A percentile compares a stretch with the other conserved stretches of the same genome.
phyloP scores from a whole-genome alignment of 768 basidiomycete species.

The Termitomyces sp. region DNA sequence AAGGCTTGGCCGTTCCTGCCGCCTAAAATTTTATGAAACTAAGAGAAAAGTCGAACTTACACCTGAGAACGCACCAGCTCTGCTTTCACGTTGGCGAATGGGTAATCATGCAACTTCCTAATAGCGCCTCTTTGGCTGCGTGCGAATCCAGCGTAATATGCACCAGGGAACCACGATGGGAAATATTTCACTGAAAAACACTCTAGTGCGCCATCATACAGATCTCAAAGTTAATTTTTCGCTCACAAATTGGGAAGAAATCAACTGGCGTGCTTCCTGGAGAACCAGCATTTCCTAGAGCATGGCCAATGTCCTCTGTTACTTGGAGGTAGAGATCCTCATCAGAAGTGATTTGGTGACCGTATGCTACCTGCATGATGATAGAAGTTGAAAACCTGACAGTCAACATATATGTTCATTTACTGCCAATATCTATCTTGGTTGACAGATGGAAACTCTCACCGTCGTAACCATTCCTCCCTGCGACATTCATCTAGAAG shows the following conservation, averaged over 20 bases:
- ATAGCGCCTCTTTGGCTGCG: not conserved
- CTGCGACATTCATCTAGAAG: not conserved
- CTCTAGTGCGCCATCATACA: not conserved
- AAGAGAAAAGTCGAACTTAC: no score
- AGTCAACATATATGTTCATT: not conserved
- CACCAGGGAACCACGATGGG: constrained; percentile 31
- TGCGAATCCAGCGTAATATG: constrained; percentile 18
- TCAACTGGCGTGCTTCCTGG: constrained; percentile 14
- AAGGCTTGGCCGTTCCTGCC: constrained; percentile 18
- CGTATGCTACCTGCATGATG: constrained; percentile 26
- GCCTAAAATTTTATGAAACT: constrained; percentile 6
- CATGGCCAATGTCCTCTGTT: constrained; percentile 24
- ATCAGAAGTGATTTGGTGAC: constrained; percentile 23
- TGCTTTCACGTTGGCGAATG: constrained; percentile 25
- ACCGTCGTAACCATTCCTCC: not conserved
- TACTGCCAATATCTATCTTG: not conserved
- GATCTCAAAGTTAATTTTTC: not conserved
- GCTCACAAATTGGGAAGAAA: constrained; percentile 22
- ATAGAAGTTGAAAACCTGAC: constrained; percentile 10
- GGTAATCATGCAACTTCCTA: constrained; percentile 25
- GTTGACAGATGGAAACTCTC: not conserved
- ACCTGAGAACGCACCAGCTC: constrained; percentile 25
- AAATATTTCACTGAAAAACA: constrained; percentile 25
- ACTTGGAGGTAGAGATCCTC: constrained; percentile 34
- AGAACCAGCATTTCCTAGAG: constrained; percentile 19